Evolutionary conservation across 83 land plant genomes (phyloP).

Genomic region (Picea mariana): DNA sequence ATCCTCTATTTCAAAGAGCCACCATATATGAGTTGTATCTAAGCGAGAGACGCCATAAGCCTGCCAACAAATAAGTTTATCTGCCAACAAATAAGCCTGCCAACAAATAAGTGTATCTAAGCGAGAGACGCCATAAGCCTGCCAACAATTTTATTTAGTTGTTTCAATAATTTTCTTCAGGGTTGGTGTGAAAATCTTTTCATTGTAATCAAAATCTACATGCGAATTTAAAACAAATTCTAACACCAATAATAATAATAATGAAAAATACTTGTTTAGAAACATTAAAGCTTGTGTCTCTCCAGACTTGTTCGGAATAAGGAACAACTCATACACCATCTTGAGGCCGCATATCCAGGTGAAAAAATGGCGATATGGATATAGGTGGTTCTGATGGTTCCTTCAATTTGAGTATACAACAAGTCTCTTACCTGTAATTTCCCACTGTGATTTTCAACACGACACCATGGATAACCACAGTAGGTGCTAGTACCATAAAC

Average conservation of each 20-base stretch:
- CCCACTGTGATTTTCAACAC: not conserved
- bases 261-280: too few relatives aligned
- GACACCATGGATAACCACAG: not conserved
- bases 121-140: too few relatives aligned
- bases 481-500: constrained; percentile 12
- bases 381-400: not conserved
- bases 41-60: too few relatives aligned
- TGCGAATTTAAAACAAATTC: not conserved
- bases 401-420: not conserved
- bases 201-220: not conserved
- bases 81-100: too few relatives aligned
- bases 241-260: not conserved
- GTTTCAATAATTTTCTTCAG: too few relatives aligned
- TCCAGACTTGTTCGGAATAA: not conserved
- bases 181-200: not conserved
- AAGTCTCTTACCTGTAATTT: not conserved
- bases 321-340: too few relatives aligned
- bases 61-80: too few relatives aligned
- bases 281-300: not conserved
- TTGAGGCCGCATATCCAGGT: too few relatives aligned
- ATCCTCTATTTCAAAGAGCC: too few relatives aligned
- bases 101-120: too few relatives aligned
- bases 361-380: not conserved
- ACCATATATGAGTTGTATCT: too few relatives aligned
- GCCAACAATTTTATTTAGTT: too few relatives aligned